Evolutionary conservation across 805 yeast species (phyloP).

Genomic region (Teunomyces funiuensis): DNA sequence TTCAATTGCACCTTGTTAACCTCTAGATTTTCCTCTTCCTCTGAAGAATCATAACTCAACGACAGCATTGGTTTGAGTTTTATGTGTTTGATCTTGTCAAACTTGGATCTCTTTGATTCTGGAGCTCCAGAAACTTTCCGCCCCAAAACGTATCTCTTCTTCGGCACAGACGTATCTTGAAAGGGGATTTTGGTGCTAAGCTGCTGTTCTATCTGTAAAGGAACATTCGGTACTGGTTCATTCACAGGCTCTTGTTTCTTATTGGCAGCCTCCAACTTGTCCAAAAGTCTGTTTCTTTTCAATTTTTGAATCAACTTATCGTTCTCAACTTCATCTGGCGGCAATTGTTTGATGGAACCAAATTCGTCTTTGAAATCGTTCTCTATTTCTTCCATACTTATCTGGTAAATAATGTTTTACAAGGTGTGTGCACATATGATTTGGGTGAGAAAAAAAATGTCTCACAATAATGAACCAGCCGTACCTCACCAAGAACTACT

Average conservation of each 20-base stretch:
- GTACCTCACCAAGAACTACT: too few relatives aligned
- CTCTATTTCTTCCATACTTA: constrained; percentile 10
- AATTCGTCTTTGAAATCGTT: constrained; percentile 34
- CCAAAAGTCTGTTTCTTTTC: constrained; percentile 7
- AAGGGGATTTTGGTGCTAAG: background rate
- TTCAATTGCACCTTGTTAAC: background rate
- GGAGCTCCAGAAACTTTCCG: constrained; percentile 2
- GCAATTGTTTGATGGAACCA: constrained; percentile 23
- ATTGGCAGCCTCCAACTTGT: background rate
- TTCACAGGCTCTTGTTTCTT: background rate
- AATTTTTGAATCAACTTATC: constrained; percentile 20
- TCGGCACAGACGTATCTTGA: background rate
- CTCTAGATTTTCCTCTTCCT: background rate
- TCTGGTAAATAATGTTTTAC: background rate
- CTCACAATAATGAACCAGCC: background rate
- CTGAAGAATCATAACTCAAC: background rate
- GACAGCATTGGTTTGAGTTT: background rate
- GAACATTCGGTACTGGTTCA: background rate
- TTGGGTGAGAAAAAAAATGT: background rate
- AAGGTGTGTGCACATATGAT: background rate
- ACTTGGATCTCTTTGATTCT: background rate
- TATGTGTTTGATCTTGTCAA: constrained; percentile 6
- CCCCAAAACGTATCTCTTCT: background rate
- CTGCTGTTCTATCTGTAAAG: background rate
- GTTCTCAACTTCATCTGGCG: constrained; percentile 17